Evolutionary conservation across 2,329 filamentous ascomycete species (phyloP), one percentile per base, ranked within the genome.

Genomic region (Stromatinia cepivora): DNA sequence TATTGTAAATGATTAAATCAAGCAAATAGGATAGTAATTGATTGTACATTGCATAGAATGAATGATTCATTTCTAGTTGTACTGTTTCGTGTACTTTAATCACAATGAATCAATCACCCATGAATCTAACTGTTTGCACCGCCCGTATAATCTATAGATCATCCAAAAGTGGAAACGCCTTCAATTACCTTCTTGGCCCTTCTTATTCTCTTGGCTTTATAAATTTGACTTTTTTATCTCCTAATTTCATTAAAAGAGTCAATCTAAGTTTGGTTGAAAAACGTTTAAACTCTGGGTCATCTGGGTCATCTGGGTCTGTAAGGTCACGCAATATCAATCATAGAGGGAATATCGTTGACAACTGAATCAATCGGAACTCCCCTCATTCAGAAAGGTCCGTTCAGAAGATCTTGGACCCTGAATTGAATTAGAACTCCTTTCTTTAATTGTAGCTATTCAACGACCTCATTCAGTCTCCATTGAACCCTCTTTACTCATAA

Each of bases 161-260:
- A 56, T 56, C 53, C 53, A 22, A 36, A 56, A 56, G 53, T n/a
- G 53, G 53, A 56, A 56, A 56, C 53, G 53, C 53, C 53, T 36
- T 56, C 53, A 36, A 22, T 54, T 31, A 5, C 25, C 25, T 31
- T 53, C 25, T 53, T 13, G 28, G 52, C 53, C 53, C 34, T 56
- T 36, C 28, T 56, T 56, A 13, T 56, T 56, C 53, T 57, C 54
- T 57, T 57, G 54, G 54, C 54, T 15, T 15, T 22, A 2, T 15
- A 11, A 39, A n/a, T 57, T 57, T 39, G n/a, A 57, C 31, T 57
- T 57, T 57, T 57, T 39, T 5, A 3, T 34, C 10, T 39, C 22
- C 31, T 34, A 22, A 31, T 34, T 54, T 54, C 10, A 2, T n/a
- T 15, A 36, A 39, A n/a, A 6, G 22, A 7, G 4, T n/a, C 5